phyloP scores from a whole-genome alignment of 345 rosid genomes.

The Cardamine resedifolia region DNA sequence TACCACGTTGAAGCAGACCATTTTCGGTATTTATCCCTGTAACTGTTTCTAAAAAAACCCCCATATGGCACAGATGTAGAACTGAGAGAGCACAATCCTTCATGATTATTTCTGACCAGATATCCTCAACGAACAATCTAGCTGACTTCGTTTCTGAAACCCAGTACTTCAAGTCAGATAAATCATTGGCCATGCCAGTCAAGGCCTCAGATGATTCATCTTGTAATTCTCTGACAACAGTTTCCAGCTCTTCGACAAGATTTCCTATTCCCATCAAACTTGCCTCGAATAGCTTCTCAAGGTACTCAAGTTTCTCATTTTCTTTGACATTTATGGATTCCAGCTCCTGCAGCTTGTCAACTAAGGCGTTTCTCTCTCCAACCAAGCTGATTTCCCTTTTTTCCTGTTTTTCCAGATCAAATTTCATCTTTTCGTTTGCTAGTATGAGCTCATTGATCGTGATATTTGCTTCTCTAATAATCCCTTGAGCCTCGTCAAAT shows the following conservation, averaged over 20 bases:
- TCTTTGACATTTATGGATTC: slow-evolving; percentile 52
- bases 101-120: slow-evolving; percentile 87
- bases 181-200: slow-evolving; percentile 46
- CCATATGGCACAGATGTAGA: slow-evolving; percentile 89
- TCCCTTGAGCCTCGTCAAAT: slow-evolving; percentile 87
- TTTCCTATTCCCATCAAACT: slow-evolving; percentile 56
- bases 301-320: slow-evolving; percentile 54
- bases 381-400: slow-evolving; percentile 43
- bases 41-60: slow-evolving; percentile 77
- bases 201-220: slow-evolving; percentile 47
- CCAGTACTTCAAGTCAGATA: slow-evolving; percentile 48
- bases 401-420: slow-evolving; percentile 59
- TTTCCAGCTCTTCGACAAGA: slow-evolving; percentile 62
- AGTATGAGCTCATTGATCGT: slow-evolving; percentile 73
- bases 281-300: slow-evolving; percentile 59
- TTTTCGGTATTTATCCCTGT: slow-evolving; percentile 83
- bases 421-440: slow-evolving; percentile 76
- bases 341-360: slow-evolving; percentile 54
- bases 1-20: slow-evolving; percentile 79
- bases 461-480: slow-evolving; percentile 82
- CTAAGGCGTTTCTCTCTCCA: slow-evolving; percentile 56
- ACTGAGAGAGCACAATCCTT: slow-evolving; percentile 93
- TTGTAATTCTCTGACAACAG: slow-evolving; percentile 47
- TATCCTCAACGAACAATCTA: slow-evolving; percentile 74
- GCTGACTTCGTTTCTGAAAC: slow-evolving; percentile 58